Base-by-base conservation (phyloP, 2,329 filamentous ascomycete genomes). In the Macrophomina phaseolina region DNA sequence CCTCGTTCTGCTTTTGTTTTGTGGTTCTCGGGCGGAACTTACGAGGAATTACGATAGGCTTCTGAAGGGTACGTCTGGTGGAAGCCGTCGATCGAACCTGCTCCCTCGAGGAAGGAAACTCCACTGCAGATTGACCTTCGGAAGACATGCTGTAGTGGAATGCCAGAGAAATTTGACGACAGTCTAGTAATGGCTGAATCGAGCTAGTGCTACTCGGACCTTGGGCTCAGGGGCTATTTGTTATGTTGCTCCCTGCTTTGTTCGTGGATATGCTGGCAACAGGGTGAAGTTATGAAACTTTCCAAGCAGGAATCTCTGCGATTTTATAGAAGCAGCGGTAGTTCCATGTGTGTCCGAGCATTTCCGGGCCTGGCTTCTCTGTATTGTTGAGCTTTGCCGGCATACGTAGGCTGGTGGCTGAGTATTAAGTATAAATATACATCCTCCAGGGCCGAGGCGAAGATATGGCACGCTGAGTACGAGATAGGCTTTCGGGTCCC, bases 1-100 rank as follows among this genome's bases (percentile, higher is more conserved):
- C 7, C 36, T 38, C 23, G 23, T 23, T 23, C 23, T 3, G 6
- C 36, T 12, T 38, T 38, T 3, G 7, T 7, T 12, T 16, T 3
- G 62, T 30, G 23, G 23, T 23, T 23, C 23, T 1, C 1, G 12
- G 8, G 8, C 4, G 11, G 16, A 9, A 36, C 62, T 56, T 48
- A 65, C 62, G 63, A n/a, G 63, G 63, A 9, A 65, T 30, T 28
- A 65, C 63, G n/a, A 65, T 45, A 42, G 63, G 63, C 63, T 51
- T 65, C 2, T 30, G n/a, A 32, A 65, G 14, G 30, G n/a, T 11
- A 9, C 45, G n/a, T n/a, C 48, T 49, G 30, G 58, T 62, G 5
- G 58, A 62, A 1, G 58, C 9, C n/a, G 30, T 38, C n/a, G 58
- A 62, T 14, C 58, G 58, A 3, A 28, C 46, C 1, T 32, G 45